These are phyloP conservation scores for Argentina anserina DNA, from an alignment of 306 rosid species.

Conservation along the genomic window DNA sequence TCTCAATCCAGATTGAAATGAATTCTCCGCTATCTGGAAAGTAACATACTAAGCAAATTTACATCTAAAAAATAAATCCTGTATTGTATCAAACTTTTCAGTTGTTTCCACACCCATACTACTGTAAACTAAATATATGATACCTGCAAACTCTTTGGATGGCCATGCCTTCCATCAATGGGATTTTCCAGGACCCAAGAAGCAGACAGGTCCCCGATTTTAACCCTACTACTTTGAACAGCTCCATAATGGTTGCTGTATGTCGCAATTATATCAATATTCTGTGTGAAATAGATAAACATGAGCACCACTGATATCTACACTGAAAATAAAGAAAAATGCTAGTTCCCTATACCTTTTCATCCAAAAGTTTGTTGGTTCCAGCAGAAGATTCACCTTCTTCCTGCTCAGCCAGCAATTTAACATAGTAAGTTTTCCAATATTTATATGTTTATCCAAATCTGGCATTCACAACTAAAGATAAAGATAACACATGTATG, in stretches of 20 bases:
- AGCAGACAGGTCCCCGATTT: slow-evolving; percentile 69
- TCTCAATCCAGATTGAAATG: slow-evolving; percentile 35
- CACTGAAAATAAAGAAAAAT: slow-evolving; percentile 16
- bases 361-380: slow-evolving; percentile 43
- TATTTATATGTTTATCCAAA: not conserved
- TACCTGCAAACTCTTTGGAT: slow-evolving; percentile 61
- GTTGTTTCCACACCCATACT: slow-evolving; percentile 1
- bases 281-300: slow-evolving; percentile 48
- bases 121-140: slow-evolving; percentile 4
- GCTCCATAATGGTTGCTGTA: slow-evolving; percentile 71
- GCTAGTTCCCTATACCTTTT: slow-evolving; percentile 47
- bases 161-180: slow-evolving; percentile 38
- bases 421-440: slow-evolving; percentile 20
- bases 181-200: slow-evolving; percentile 94
- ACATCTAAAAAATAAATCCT: slow-evolving; percentile 9
- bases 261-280: slow-evolving; percentile 72
- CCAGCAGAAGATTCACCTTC: slow-evolving; percentile 34
- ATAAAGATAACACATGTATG: not conserved
- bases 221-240: slow-evolving; percentile 63
- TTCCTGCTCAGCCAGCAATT: slow-evolving; percentile 42
- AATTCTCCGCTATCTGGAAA: slow-evolving; percentile 45
- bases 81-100: not conserved
- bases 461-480: not conserved
- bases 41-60: slow-evolving; percentile 23
- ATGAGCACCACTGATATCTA: slow-evolving; percentile 25